These are phyloP conservation scores for Gossypium raimondii DNA, from an alignment of 345 rosid genomes.

Conservation along the genomic window DNA sequence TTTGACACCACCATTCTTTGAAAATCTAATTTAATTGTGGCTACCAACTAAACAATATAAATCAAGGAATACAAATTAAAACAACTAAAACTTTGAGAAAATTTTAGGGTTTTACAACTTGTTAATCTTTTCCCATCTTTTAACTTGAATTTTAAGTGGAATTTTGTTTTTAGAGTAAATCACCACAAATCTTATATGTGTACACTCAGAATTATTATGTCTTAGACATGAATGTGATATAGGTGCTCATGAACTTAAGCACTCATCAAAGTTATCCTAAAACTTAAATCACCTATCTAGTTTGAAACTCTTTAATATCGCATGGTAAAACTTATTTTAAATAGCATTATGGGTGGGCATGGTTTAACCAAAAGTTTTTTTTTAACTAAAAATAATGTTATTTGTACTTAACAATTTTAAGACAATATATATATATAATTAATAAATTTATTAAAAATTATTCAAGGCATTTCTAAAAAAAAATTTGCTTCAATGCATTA, in stretches of 20 bases:
- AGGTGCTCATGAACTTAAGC: background rate
- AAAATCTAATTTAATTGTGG: background rate
- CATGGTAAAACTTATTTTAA: no score
- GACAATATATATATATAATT: no score
- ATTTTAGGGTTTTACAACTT: background rate
- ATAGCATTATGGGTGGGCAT: no score
- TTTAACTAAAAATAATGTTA: no score
- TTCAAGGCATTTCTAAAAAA: no score
- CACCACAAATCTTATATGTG: no score
- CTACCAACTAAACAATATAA: background rate
- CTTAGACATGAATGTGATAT: conserved; percentile 11
- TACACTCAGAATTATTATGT: conserved; percentile 16
- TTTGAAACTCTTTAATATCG: background rate
- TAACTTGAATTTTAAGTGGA: background rate
- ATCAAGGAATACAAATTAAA: background rate
- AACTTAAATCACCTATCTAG: background rate
- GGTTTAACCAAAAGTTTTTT: no score
- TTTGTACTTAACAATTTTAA: no score
- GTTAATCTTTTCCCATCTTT: background rate
- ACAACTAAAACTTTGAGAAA: background rate
- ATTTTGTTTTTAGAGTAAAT: no score
- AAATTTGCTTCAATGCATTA: no score
- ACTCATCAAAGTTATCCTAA: background rate
- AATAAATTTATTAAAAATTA: no score
- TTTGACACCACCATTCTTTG: background rate